A percentile compares a stretch with the other conserved stretches of the same genome.
Conservation (phyloP, 1,284 basidiomycete genomes). For the Fistulinella staudtii region DNA sequence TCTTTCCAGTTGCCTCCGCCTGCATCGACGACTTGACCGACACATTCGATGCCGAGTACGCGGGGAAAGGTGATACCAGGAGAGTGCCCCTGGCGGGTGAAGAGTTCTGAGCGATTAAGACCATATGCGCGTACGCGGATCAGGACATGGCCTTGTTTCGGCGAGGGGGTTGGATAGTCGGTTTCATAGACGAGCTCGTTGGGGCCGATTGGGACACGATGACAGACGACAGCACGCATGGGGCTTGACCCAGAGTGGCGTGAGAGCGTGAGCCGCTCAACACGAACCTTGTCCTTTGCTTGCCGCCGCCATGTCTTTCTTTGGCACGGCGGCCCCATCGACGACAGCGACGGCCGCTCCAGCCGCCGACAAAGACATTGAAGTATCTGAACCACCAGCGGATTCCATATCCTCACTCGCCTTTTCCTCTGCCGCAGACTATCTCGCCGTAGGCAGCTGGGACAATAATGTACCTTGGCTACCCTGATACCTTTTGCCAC, state of each 20-base stretch:
- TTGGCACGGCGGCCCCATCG: slow-evolving; percentile 20
- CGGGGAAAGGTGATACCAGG: slow-evolving; percentile 10
- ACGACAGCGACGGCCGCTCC: slow-evolving; percentile 21
- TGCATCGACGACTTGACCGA: slow-evolving; percentile 23
- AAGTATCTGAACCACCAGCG: slow-evolving; percentile 52
- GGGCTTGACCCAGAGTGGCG: slow-evolving; percentile 15
- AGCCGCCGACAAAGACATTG: slow-evolving; percentile 48
- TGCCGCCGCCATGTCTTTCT: slow-evolving; percentile 27
- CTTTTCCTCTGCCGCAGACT: slow-evolving; percentile 49
- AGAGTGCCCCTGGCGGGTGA: slow-evolving; percentile 23
- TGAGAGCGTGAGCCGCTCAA: slow-evolving; percentile 5
- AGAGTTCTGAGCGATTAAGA: slow-evolving; percentile 1
- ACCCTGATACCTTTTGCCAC: background rate
- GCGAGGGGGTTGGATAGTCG: background rate
- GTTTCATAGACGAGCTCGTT: background rate
- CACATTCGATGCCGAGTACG: slow-evolving; percentile 26
- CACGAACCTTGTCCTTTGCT: too few species aligned
- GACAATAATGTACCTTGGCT: slow-evolving; percentile 48
- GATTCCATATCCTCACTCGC: slow-evolving; percentile 57
- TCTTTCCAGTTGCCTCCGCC: slow-evolving; percentile 21
- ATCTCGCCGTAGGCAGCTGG: slow-evolving; percentile 60
- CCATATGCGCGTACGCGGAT: background rate
- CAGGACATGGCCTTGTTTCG: background rate
- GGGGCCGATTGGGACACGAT: background rate
- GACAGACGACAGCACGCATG: background rate